Conservation (phyloP, 2,329 filamentous ascomycete species). For the Colletotrichum sp. region DNA sequence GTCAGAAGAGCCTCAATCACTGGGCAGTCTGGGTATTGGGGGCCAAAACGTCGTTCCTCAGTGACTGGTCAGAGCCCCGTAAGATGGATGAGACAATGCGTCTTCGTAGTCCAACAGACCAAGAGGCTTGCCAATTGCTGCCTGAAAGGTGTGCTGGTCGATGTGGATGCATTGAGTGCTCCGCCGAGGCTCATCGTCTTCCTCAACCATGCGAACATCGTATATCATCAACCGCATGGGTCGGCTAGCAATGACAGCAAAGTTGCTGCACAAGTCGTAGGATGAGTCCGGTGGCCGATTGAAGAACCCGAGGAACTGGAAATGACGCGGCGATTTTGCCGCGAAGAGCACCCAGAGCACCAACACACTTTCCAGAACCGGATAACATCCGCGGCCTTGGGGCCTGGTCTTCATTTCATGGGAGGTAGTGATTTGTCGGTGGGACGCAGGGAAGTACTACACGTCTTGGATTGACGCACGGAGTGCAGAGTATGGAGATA, state of each 20-base stretch:
- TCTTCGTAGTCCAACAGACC: neutral
- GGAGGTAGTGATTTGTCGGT: constrained; percentile 1
- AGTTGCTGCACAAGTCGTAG: neutral
- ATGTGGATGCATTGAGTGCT: neutral
- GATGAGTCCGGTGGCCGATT: neutral
- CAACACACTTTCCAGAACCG: constrained; percentile 14
- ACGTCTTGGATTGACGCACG: constrained; percentile 4
- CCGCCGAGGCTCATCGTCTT: neutral
- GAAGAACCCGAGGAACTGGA: constrained; percentile 9
- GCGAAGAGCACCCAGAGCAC: constrained; percentile 12
- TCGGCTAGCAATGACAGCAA: neutral
- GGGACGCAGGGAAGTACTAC: constrained; percentile 1
- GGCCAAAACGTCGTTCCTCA: neutral
- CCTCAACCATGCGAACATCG: neutral
- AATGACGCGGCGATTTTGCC: constrained; percentile 13
- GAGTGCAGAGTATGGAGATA: neutral
- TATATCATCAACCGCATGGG: neutral
- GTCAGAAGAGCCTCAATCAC: neutral
- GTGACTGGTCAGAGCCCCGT: neutral
- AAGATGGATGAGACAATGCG: neutral
- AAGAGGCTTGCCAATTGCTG: neutral
- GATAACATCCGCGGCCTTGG: constrained; percentile 1
- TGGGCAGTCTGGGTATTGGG: neutral
- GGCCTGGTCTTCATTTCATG: neutral
- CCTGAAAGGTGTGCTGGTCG: neutral